Conservation (phyloP, 345 rosid species). For the Hypericum perforatum region DNA sequence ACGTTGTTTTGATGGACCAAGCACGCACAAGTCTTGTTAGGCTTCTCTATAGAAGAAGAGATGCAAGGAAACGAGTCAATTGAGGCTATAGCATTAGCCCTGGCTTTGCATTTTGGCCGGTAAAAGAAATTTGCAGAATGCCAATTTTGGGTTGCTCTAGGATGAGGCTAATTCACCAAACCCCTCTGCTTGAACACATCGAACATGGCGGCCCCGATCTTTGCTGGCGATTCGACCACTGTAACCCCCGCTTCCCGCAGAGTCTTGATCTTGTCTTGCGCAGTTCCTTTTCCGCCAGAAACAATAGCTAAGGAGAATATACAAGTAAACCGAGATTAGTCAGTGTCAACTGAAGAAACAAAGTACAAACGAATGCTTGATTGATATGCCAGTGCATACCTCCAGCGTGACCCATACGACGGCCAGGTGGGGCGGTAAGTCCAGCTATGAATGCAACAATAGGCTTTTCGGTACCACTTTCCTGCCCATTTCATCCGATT, state of each 20-base stretch:
- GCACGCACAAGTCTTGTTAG: too few relatives aligned
- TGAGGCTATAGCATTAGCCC: too few relatives aligned
- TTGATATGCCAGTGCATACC: conserved; percentile 30
- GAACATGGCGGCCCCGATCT: conserved; percentile 69
- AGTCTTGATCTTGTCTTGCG: conserved; percentile 82
- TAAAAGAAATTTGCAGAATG: too few relatives aligned
- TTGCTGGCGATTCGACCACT: conserved; percentile 92
- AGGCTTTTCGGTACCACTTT: conserved; percentile 87
- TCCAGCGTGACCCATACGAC: conserved; percentile 99
- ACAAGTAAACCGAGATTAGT: background rate
- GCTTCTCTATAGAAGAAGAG: too few relatives aligned
- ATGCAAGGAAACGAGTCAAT: too few relatives aligned
- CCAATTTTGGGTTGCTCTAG: too few relatives aligned
- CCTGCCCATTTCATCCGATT: conserved; percentile 40
- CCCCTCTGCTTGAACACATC: conserved; percentile 75
- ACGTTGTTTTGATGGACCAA: too few relatives aligned
- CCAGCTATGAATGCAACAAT: conserved; percentile 97
- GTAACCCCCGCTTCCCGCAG: conserved; percentile 81
- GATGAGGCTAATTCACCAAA: conserved; percentile 16
- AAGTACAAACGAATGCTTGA: background rate
- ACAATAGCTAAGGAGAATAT: conserved; percentile 55
- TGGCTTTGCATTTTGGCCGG: too few relatives aligned
- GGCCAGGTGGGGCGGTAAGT: conserved; percentile 93
- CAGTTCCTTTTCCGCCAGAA: conserved; percentile 96
- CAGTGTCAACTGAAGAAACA: background rate